Evolutionary conservation across 805 yeast species (phyloP), one percentile per base, ranked within the genome.

Genomic region (Soucietia sequanensis): DNA sequence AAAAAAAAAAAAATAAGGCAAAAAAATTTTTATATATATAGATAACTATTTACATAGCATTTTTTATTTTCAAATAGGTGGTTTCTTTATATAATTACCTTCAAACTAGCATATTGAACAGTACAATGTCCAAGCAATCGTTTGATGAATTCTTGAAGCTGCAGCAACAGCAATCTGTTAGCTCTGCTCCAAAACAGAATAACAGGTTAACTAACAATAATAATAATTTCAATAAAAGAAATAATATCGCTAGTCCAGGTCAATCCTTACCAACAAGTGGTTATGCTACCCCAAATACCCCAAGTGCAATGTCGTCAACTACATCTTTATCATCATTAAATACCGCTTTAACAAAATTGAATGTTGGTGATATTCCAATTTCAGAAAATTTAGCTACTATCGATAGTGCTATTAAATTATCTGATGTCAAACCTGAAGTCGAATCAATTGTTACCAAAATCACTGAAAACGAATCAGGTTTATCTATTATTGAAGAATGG

Each of bases 261-360:
- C 58, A 46, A 5, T 62, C 68, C 0, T 37, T 47, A 11, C 61
- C 65, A 10, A 54, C 60, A 21, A 62, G 69, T 39, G 73, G 72
- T 13, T 41, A 50, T 21, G 52, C 55, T 13, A 62, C 65, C 16
- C 64, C 68, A 16, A 55, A 52, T 21, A 47, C 56, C 11, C 62
- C 63, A 7, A 56, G 54, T 31, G 58, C 65, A 6, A 58, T 56
- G 17, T 61, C 63, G n/a, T 80, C 91, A 5, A 76, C 89, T 7
- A 72, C 86, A 4, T 84, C 95, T 2, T 68, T 90, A 48, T 65
- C 87, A 9, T 81, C 90, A 5, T 68, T 89, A 40, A 76, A 78
- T 47, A 75, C 82, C 24, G 85, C 93, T 3, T 69, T 89, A 55
- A 74, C 73, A 35, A 82, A 82, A 44, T 50, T 68, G 42, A 60